Evolutionary conservation across 1,284 basidiomycete genomes (phyloP), one percentile per base, ranked within the genome.

Genomic region (Gomphus sp.): DNA sequence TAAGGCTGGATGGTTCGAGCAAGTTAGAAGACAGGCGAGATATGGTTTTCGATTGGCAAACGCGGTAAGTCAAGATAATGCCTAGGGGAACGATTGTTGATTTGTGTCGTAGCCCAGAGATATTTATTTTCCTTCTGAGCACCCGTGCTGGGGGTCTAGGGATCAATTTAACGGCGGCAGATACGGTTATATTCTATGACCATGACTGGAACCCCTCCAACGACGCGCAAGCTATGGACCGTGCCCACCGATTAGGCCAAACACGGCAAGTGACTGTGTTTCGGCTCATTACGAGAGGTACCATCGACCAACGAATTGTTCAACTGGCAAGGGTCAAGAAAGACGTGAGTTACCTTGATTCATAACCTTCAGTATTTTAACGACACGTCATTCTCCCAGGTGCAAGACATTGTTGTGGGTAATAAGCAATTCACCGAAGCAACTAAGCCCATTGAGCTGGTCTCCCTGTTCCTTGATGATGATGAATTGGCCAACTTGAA

Each of bases 1-100:
- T 99, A 34, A 85, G 97, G 44, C 76, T 99, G 50, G 97, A 99
- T 73, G 97, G 97, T 52, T 90, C 89, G 0, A 96, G 93, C 31
- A 94, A 97, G 67, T 82, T 99, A 59, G 94, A 96, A 66, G 97
- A 99, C 69, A 81, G 97, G 67, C 83, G 97, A 62, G 97, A 99
- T 73, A 98, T 99, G 96, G 97, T 99, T 43, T 95, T 94, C 66
- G 93, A 97, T 70, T 99, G 97, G 97, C 97, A 99, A 73, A 97
- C 94, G 52, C 88, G 92, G 91, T 93, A 64, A 62, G 82, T 73
- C 48, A 64, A 61, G 62, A 62, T 58, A 62, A 31, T 22, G 37
- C 22, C 25, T 25, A 34, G 25, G 28, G 16, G 28, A 31, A 44
- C 22, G 10, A 39, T 12, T 7, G 43, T 41, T 18, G 25, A 34